A percentile compares a stretch with the other conserved stretches of the same genome.
Evolutionary conservation across 768 basidiomycete genomes (phyloP).

Genomic region (Heimioporus sp.): DNA sequence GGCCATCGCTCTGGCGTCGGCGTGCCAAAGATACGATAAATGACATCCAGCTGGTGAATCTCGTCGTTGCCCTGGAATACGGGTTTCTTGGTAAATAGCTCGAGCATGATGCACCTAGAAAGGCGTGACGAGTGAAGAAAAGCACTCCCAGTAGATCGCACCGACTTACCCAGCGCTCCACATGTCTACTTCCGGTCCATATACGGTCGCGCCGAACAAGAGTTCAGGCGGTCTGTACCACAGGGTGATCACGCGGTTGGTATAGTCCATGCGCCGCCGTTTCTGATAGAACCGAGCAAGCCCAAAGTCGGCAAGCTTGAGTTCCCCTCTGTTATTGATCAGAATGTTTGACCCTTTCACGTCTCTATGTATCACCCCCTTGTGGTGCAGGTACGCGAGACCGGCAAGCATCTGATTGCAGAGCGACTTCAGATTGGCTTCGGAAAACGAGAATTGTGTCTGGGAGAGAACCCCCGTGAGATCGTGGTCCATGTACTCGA

Average conservation of each 20-base stretch:
- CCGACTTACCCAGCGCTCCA: conserved; percentile 91
- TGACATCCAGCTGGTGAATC: conserved; percentile 92
- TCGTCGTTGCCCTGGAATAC: conserved; percentile 99
- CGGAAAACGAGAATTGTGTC: conserved; percentile 79
- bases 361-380: conserved; percentile 95
- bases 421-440: conserved; percentile 92
- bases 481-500: conserved; percentile 99
- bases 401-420: conserved; percentile 95
- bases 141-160: background rate
- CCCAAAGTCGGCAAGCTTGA: conserved; percentile 97
- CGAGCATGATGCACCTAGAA: conserved; percentile 94
- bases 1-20: conserved; percentile 84
- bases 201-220: conserved; percentile 91
- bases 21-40: conserved; percentile 89
- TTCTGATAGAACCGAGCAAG: conserved; percentile 96
- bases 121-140: background rate
- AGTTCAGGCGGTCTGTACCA: conserved; percentile 99
- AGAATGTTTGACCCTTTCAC: conserved; percentile 99
- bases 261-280: conserved; percentile 87
- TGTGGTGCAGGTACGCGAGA: conserved; percentile 91
- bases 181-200: conserved; percentile 98
- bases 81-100: conserved; percentile 92
- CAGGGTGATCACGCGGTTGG: conserved; percentile 98
- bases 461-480: conserved; percentile 93
- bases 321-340: conserved; percentile 84